These are phyloP conservation scores for Tylopilus intermedius DNA, from an alignment of 768 basidiomycete species.

Conservation along the genomic window DNA sequence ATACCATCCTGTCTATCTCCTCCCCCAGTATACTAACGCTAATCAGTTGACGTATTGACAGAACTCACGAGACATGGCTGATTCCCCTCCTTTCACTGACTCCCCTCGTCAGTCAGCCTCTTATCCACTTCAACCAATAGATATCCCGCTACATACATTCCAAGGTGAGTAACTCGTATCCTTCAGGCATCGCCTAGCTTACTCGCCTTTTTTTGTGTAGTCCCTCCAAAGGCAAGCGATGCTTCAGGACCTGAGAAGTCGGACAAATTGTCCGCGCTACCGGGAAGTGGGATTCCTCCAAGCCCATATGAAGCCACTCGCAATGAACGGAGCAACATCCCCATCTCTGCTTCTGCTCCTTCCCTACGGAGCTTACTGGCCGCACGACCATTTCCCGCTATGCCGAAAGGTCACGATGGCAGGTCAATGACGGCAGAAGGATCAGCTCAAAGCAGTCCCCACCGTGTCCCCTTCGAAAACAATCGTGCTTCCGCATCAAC, in stretches of 20 bases:
- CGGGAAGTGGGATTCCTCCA: conserved; percentile 30
- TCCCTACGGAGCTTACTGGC: conserved; percentile 30
- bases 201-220: conserved; percentile 6
- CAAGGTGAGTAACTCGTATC: conserved; percentile 10
- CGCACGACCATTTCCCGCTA: conserved; percentile 18
- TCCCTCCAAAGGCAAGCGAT: not conserved
- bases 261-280: conserved; percentile 42
- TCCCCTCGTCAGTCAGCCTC: conserved; percentile 15
- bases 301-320: conserved; percentile 33
- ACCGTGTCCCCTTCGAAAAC: conserved; percentile 51
- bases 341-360: conserved; percentile 40
- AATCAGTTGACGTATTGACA: not conserved
- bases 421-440: conserved; percentile 33
- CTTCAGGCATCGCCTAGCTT: not conserved
- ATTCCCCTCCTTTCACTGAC: conserved; percentile 11
- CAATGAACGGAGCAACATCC: conserved; percentile 31
- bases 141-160: not conserved
- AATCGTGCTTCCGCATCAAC: conserved; percentile 33
- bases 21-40: conserved; percentile 13
- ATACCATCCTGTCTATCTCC: not conserved
- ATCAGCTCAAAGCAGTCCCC: conserved; percentile 43
- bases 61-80: conserved; percentile 18
- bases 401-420: conserved; percentile 9
- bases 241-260: conserved; percentile 36
- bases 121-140: conserved; percentile 3